phyloP scores from a whole-genome alignment of 495 filamentous ascomycete genomes.

The Staphylotrichum longicolle region DNA sequence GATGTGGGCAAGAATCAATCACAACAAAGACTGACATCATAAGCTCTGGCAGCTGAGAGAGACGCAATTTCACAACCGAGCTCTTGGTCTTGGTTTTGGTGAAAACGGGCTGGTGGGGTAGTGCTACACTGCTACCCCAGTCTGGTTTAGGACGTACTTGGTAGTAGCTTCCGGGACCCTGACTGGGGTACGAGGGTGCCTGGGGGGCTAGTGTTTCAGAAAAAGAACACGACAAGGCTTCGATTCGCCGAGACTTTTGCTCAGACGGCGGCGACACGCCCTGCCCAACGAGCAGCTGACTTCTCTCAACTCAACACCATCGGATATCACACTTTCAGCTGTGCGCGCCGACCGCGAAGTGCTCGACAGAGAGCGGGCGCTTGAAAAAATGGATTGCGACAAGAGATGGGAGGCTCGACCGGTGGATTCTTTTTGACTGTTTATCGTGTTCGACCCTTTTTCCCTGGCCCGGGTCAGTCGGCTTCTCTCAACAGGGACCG shows the following conservation, averaged over 20 bases:
- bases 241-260: conserved; percentile 16
- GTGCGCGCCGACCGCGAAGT: too few species aligned
- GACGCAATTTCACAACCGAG: not conserved
- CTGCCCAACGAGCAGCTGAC: not conserved
- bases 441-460: not conserved
- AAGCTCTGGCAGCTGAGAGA: not conserved
- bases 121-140: too few species aligned
- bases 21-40: conserved; percentile 11
- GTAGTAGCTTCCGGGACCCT: too few species aligned
- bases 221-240: conserved; percentile 16
- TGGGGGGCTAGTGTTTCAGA: conserved; percentile 25
- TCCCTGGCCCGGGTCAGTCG: not conserved
- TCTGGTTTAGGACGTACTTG: too few species aligned
- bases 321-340: too few species aligned
- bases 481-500: not conserved
- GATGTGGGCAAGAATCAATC: not conserved
- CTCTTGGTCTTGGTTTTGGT: not conserved
- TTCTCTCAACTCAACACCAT: not conserved
- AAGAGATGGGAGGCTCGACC: too few species aligned
- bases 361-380: too few species aligned
- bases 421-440: too few species aligned
- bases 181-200: not conserved
- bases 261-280: conserved; percentile 6
- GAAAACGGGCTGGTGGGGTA: not conserved
- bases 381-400: too few species aligned